A percentile compares a stretch with the other conserved stretches of the same genome.
These are phyloP conservation scores for Citrullus mucosospermus DNA, from an alignment of 306 rosid species.

Conservation along the genomic window DNA sequence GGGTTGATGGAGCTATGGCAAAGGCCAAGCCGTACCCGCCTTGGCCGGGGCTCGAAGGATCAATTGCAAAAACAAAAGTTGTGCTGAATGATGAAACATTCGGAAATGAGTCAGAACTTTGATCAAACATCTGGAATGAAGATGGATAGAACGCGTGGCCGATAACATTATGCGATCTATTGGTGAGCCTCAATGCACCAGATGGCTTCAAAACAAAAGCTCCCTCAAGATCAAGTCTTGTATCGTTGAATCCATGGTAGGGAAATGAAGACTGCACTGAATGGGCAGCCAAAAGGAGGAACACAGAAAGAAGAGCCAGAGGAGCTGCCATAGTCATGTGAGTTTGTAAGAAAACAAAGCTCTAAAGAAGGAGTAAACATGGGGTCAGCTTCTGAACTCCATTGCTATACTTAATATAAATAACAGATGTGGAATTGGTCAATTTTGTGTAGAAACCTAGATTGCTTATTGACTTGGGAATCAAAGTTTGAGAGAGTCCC, in stretches of 20 bases:
- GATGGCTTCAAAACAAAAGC: constrained; percentile 20
- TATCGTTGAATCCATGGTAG: constrained; percentile 35
- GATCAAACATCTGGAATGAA: constrained; percentile 18
- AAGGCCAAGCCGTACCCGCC: constrained; percentile 68
- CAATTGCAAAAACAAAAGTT: constrained; percentile 49
- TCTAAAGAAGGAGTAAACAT: background rate
- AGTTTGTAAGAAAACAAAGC: background rate
- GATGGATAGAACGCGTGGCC: constrained; percentile 40
- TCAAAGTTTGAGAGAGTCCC: background rate
- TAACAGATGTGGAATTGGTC: constrained; percentile 3
- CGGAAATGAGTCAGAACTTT: background rate
- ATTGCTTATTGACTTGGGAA: background rate
- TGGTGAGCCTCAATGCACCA: constrained; percentile 36
- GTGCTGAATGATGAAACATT: constrained; percentile 42
- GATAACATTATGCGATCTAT: constrained; percentile 11
- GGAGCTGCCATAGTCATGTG: constrained; percentile 22
- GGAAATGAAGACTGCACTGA: constrained; percentile 3
- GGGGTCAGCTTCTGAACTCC: background rate
- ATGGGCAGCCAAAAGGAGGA: constrained; percentile 8
- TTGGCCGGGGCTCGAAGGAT: constrained; percentile 15
- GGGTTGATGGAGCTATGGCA: constrained; percentile 30
- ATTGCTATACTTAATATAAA: background rate
- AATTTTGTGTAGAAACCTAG: background rate
- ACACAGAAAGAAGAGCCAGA: constrained; percentile 18
- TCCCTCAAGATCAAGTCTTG: constrained; percentile 7